phyloP scores from a whole-genome alignment of 2,329 filamentous ascomycete genomes.

The Microdochium trichocladiopsis region DNA sequence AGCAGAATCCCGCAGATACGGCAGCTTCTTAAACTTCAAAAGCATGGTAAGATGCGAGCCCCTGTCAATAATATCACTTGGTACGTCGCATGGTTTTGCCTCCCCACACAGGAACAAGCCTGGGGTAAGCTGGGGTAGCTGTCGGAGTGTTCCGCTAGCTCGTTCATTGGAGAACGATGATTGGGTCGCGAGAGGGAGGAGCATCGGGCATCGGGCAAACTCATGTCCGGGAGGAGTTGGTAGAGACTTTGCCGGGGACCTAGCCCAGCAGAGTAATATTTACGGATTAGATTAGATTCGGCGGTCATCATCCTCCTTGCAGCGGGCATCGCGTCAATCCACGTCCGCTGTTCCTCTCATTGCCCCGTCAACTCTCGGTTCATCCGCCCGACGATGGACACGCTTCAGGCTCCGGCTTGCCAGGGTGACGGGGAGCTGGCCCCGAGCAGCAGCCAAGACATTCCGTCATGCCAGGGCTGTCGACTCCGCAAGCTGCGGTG shows the following conservation, averaged over 20 bases:
- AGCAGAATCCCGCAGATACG: not conserved
- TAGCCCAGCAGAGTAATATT: not conserved
- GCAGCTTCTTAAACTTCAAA: not conserved
- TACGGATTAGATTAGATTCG: not conserved
- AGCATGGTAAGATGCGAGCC: not conserved
- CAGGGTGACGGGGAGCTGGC: not conserved
- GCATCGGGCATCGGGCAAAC: not conserved
- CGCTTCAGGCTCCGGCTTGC: not conserved
- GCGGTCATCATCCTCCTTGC: not conserved
- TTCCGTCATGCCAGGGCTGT: slow-evolving; percentile 19
- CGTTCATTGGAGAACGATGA: not conserved
- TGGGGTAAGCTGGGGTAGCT: not conserved
- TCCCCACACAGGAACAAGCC: not conserved
- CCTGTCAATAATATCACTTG: not conserved
- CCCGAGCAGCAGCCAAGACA: not conserved
- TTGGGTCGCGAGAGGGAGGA: not conserved
- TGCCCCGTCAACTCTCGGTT: not conserved
- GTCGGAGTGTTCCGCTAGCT: not conserved
- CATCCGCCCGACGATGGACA: not conserved
- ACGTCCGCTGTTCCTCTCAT: slow-evolving; percentile 12
- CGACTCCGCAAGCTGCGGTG: slow-evolving; percentile 24
- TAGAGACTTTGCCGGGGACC: not conserved
- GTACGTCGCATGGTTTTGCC: not conserved
- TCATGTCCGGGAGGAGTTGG: not conserved
- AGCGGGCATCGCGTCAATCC: not conserved